Conservation (phyloP, 139 green algal genomes). For the Pycnococcus provasolii region DNA sequence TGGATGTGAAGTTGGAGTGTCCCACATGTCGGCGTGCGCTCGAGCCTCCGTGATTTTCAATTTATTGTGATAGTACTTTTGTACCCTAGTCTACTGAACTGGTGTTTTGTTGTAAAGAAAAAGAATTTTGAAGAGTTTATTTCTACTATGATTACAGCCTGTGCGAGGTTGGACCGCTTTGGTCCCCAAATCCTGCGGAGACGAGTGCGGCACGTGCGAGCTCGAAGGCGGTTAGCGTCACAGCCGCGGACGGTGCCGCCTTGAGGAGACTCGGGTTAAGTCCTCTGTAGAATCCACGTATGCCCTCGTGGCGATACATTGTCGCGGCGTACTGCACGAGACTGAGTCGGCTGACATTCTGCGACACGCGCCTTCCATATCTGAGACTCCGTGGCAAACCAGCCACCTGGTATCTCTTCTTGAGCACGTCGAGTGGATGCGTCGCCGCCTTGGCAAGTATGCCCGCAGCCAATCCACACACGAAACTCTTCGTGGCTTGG, state of each 20-base stretch:
- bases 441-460: conserved; percentile 73
- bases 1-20: too few relatives aligned
- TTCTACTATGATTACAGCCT: too few relatives aligned
- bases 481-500: conserved; percentile 33
- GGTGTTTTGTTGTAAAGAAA: too few relatives aligned
- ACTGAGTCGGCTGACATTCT: background rate
- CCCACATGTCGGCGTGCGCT: too few relatives aligned
- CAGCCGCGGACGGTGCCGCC: conserved; percentile 74
- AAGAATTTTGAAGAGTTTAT: too few relatives aligned
- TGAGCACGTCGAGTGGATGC: conserved; percentile 91
- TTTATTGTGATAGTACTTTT: too few relatives aligned
- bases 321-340: too few relatives aligned
- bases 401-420: conserved; percentile 89
- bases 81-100: too few relatives aligned
- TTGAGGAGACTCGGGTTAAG: conserved; percentile 79
- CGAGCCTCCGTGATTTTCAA: too few relatives aligned
- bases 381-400: conserved; percentile 31
- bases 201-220: background rate
- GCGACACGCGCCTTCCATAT: conserved; percentile 66
- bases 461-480: conserved; percentile 64
- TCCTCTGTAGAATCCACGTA: conserved; percentile 85
- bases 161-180: too few relatives aligned
- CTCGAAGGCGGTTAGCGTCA: conserved; percentile 82
- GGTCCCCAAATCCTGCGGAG: too few relatives aligned
- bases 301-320: conserved; percentile 13